These are phyloP conservation scores for Bretschneidera sinensis DNA, from an alignment of 345 rosid species.

Conservation along the genomic window DNA sequence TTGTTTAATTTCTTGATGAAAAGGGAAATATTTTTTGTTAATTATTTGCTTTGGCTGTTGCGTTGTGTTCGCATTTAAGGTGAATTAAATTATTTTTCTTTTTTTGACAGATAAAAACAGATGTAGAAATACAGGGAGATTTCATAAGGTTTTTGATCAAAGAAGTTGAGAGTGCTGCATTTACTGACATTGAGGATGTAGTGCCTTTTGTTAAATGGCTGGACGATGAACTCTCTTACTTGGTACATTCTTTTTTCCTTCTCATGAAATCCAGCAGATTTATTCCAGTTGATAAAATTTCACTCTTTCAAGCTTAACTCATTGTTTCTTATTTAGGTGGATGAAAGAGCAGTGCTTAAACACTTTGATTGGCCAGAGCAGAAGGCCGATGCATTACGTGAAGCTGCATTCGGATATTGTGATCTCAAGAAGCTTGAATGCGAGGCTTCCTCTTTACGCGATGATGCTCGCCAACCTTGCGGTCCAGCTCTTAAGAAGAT, in stretches of 20 bases:
- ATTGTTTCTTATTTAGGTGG: constrained; percentile 40
- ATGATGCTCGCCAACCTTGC: constrained; percentile 59
- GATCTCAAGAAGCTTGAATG: constrained; percentile 77
- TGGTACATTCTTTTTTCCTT: constrained; percentile 34
- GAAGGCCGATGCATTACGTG: constrained; percentile 85
- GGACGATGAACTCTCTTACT: constrained; percentile 85
- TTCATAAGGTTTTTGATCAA: constrained; percentile 83
- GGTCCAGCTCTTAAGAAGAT: constrained; percentile 79
- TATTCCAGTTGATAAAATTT: no score
- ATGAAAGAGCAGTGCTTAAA: constrained; percentile 86
- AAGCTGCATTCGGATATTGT: constrained; percentile 90
- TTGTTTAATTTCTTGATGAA: no score
- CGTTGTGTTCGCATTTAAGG: no score
- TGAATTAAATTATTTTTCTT: not conserved
- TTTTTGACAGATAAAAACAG: constrained; percentile 79
- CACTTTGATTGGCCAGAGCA: constrained; percentile 94
- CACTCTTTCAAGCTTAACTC: not conserved
- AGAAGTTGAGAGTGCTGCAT: constrained; percentile 81
- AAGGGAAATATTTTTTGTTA: not conserved
- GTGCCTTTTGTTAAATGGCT: constrained; percentile 97
- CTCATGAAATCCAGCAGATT: not conserved
- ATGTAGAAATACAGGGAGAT: constrained; percentile 93
- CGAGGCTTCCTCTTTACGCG: constrained; percentile 76
- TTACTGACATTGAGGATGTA: constrained; percentile 76
- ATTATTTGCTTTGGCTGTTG: no score